A percentile compares a stretch with the other conserved stretches of the same genome.
These are phyloP conservation scores for Dendrobium catenatum DNA, from an alignment of 106 monocot species.

Conservation along the genomic window DNA sequence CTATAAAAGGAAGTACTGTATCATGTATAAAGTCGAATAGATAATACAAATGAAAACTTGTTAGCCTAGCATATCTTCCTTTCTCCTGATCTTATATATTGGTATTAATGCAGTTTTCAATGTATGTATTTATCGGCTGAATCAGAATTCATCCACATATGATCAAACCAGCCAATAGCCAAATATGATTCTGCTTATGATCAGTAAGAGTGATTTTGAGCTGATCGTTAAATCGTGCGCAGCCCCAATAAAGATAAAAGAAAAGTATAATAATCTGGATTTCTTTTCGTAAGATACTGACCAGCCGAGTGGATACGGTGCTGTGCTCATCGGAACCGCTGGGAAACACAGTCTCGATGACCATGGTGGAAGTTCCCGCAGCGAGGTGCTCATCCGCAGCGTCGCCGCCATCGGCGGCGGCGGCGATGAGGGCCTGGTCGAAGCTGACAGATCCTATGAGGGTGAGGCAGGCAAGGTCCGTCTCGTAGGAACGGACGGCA, in stretches of 20 bases:
- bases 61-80: too few species aligned
- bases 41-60: background rate
- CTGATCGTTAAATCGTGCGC: background rate
- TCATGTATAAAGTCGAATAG: background rate
- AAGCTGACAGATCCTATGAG: conserved; percentile 35
- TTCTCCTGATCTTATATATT: too few species aligned
- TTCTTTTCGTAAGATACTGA: conserved; percentile 17
- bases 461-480: conserved; percentile 39
- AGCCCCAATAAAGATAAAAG: background rate
- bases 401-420: conserved; percentile 82
- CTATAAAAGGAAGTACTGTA: too few species aligned
- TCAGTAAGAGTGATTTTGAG: background rate
- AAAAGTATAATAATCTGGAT: background rate
- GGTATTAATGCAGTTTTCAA: too few species aligned
- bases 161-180: too few species aligned
- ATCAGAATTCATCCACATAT: too few species aligned
- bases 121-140: too few species aligned
- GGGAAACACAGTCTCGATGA: conserved; percentile 71
- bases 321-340: conserved; percentile 28
- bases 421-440: conserved; percentile 67
- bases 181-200: background rate
- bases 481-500: conserved; percentile 46
- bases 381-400: conserved; percentile 71
- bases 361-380: conserved; percentile 59
- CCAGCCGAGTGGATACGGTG: conserved; percentile 79